These are phyloP conservation scores for Fusarium praegraminearum DNA, from an alignment of 2,329 filamentous ascomycete genomes.

Conservation along the genomic window DNA sequence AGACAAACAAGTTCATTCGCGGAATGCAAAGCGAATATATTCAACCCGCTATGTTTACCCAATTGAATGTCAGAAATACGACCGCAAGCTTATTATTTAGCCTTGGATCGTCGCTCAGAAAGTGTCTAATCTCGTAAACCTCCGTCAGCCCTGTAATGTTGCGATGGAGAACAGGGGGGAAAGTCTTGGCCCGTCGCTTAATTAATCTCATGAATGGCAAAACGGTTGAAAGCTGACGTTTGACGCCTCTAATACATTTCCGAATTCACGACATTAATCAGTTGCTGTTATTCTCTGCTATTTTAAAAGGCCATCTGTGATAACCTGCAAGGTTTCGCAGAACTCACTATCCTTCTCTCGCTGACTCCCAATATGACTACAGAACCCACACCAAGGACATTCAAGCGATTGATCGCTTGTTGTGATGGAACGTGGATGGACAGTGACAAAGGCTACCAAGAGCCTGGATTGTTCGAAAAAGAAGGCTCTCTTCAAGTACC, in stretches of 20 bases:
- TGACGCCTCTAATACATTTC: slow-evolving; percentile 12
- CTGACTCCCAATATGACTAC: slow-evolving; percentile 6
- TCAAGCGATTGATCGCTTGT: slow-evolving; percentile 64
- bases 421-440: slow-evolving; percentile 69
- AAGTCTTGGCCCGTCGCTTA: slow-evolving; percentile 42
- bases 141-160: slow-evolving; percentile 33
- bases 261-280: background rate
- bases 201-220: slow-evolving; percentile 30
- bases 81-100: background rate
- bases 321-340: background rate
- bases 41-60: background rate
- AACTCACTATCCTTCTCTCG: background rate
- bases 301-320: background rate
- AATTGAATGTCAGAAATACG: slow-evolving; percentile 8
- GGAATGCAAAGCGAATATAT: background rate
- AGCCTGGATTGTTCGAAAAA: slow-evolving; percentile 53
- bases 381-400: slow-evolving; percentile 19
- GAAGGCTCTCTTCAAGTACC: slow-evolving; percentile 62
- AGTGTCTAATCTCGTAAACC: slow-evolving; percentile 22
- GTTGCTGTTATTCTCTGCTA: background rate
- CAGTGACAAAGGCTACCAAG: slow-evolving; percentile 62
- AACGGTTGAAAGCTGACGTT: slow-evolving; percentile 16
- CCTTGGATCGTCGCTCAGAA: slow-evolving; percentile 19
- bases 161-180: slow-evolving; percentile 31
- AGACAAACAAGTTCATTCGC: slow-evolving; percentile 5